Conservation (phyloP, 2,329 filamentous ascomycete genomes). For the Fusarium proliferatum region DNA sequence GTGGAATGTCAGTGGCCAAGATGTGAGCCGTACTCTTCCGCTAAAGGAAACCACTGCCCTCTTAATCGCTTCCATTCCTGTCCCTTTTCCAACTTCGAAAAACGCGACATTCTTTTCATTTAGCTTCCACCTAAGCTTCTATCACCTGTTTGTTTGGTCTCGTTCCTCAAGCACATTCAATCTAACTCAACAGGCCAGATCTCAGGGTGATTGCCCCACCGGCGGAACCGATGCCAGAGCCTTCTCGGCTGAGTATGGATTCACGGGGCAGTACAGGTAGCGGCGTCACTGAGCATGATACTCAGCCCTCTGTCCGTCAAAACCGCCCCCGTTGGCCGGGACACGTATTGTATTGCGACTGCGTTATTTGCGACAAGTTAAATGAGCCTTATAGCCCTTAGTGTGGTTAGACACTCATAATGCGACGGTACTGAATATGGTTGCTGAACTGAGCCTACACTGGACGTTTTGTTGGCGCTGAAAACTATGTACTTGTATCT, state of each 20-base stretch:
- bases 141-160: neutral
- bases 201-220: neutral
- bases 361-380: neutral
- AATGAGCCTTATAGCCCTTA: neutral
- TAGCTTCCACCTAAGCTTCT: neutral
- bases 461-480: neutral
- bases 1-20: neutral
- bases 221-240: neutral
- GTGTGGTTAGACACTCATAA: neutral
- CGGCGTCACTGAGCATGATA: neutral
- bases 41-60: neutral
- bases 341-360: neutral
- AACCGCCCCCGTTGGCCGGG: neutral
- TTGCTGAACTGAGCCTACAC: neutral
- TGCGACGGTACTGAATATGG: neutral
- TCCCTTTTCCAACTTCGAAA: neutral
- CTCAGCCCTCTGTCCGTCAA: neutral
- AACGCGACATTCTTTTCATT: neutral
- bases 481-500: no score
- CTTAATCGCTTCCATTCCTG: neutral
- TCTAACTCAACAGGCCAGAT: rapidly evolving
- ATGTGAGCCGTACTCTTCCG: neutral
- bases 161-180: neutral
- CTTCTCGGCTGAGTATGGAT: neutral
- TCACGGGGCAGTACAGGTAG: neutral